These are phyloP conservation scores for Spathaspora arborariae DNA, from an alignment of 805 yeast genomes.

Conservation along the genomic window DNA sequence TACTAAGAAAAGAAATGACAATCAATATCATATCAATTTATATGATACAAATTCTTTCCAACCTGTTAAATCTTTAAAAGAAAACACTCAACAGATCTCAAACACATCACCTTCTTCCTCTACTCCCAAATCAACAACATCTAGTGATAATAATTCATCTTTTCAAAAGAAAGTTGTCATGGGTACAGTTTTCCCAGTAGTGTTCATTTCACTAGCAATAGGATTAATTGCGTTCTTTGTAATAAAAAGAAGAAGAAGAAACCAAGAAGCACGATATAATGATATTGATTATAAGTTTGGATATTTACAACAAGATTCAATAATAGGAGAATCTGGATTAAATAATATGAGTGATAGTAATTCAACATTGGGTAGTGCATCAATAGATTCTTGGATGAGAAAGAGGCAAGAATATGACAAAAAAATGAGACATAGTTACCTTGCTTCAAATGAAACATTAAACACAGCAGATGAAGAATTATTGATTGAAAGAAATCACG, in stretches of 20 bases:
- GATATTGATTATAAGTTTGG: conserved; percentile 28
- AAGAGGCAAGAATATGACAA: conserved; percentile 46
- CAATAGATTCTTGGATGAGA: conserved; percentile 51
- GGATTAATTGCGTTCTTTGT: conserved; percentile 13
- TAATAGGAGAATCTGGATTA: conserved; percentile 4
- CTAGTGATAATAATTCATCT: neutral
- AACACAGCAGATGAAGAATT: conserved; percentile 8
- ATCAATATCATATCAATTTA: conserved; percentile 33
- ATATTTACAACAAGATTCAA: conserved; percentile 14
- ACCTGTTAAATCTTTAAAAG: conserved; percentile 22
- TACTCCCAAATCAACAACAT: neutral
- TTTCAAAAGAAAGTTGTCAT: conserved; percentile 13
- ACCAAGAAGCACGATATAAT: conserved; percentile 23
- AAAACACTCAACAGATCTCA: conserved; percentile 7
- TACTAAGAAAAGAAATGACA: conserved; percentile 17
- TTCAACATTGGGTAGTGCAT: conserved; percentile 45
- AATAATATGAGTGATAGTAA: conserved; percentile 23
- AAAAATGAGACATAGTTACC: conserved; percentile 19
- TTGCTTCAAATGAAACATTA: conserved; percentile 28
- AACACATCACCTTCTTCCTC: neutral
- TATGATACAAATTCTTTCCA: conserved; percentile 38
- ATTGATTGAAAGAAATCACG: conserved; percentile 7
- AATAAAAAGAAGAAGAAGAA: conserved; percentile 17
- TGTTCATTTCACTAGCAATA: conserved; percentile 12
- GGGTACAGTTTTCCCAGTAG: conserved; percentile 36